Conservation (phyloP, 1,284 basidiomycete species). For the Trametes polyzona region DNA sequence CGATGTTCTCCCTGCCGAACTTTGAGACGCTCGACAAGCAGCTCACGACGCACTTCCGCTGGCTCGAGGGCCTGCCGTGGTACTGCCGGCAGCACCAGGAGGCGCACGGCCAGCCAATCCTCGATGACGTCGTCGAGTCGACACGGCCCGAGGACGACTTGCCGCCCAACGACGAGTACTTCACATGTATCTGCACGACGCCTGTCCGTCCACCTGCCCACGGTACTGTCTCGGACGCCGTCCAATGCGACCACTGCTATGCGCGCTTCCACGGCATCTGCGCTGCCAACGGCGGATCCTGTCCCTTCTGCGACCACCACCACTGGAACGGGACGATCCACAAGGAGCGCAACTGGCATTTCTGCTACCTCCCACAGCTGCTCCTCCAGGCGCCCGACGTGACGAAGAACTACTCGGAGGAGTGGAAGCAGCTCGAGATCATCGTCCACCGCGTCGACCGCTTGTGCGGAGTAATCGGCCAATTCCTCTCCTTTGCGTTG, state of each 20-base stretch:
- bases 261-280: constrained; percentile 83
- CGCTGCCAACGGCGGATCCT: constrained; percentile 83
- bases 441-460: constrained; percentile 78
- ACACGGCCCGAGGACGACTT: constrained; percentile 76
- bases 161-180: constrained; percentile 76
- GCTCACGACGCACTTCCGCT: constrained; percentile 64
- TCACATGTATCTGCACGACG: constrained; percentile 78
- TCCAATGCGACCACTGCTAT: constrained; percentile 85
- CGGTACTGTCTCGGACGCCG: constrained; percentile 76
- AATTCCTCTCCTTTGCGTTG: constrained; percentile 74
- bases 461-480: constrained; percentile 70
- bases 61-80: constrained; percentile 79
- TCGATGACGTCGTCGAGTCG: constrained; percentile 72
- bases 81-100: constrained; percentile 65
- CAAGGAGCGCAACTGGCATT: constrained; percentile 81
- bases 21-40: constrained; percentile 74
- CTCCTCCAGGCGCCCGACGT: constrained; percentile 72
- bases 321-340: constrained; percentile 85
- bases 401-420: constrained; percentile 72
- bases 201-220: constrained; percentile 76
- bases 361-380: constrained; percentile 73
- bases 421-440: constrained; percentile 75
- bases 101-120: constrained; percentile 61
- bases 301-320: constrained; percentile 85
- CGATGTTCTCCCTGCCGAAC: constrained; percentile 69